Evolutionary conservation across 805 yeast species (phyloP), one percentile per base, ranked within the genome.

Genomic region (Pichia scutulata): DNA sequence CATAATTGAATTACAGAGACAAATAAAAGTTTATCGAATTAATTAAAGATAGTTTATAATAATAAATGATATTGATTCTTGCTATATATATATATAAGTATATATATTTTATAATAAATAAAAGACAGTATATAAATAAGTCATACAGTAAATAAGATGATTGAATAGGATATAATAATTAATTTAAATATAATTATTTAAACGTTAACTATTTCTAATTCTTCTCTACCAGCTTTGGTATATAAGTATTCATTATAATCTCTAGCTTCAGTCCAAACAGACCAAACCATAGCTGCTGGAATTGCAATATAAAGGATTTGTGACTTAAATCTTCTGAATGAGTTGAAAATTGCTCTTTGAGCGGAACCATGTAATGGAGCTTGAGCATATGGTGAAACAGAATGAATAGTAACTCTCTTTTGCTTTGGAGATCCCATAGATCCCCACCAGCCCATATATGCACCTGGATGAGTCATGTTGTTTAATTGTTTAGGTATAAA

Each of bases 361-460:
- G 84, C 78, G 58, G 83, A 79, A 60, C 95, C 96, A 70, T 85
- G 84, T 70, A 93, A 78, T 52, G 97, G 97, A 70, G 81, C 82
- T 73, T 92, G 95, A 54, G 96, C 97, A 61, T 78, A 87, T 55
- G 97, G 95, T 58, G 99, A 86, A 57, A 93, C 89, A 50, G 96
- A 76, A 78, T 92, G 93, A 53, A 86, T 79, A 55, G 92, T 86
- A 57, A 85, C 76, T 74, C 88, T 84, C 71, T 87, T 87, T 76
- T 88, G 96, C 61, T 78, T 79, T 68, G 93, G 90, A 70, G 86
- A 78, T 55, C 95, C 96, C 67, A 89, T 71, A 74, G 76, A 70
- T 67, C 97, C 97, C 97, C 97, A 89, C 97, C 97, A 89, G 62
- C 97, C 97, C 92, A 87, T 84, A 66, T 85, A 89, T 65, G 89